phyloP scores from a whole-genome alignment of 1,284 basidiomycete genomes.

The Trametes polyzona region DNA sequence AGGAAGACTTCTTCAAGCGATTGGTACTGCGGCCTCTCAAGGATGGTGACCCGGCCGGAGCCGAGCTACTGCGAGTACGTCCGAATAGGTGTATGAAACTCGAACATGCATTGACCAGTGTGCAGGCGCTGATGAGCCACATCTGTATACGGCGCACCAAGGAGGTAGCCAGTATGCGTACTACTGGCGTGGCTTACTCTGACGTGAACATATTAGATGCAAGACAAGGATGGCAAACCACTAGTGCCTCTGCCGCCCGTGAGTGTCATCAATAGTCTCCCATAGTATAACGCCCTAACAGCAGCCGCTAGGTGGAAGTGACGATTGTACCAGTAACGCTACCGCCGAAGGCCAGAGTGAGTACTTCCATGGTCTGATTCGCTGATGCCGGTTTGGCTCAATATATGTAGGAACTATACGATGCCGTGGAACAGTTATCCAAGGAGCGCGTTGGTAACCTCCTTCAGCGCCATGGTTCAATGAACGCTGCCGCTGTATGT shows the following conservation, averaged over 20 bases:
- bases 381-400: not conserved
- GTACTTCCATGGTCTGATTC: constrained; percentile 18
- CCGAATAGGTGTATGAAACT: not conserved
- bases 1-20: constrained; percentile 80
- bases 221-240: constrained; percentile 73
- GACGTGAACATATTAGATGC: constrained; percentile 57
- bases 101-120: not conserved
- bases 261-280: constrained; percentile 18
- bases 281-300: not conserved
- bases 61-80: constrained; percentile 70
- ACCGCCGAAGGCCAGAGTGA: constrained; percentile 66
- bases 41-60: constrained; percentile 65
- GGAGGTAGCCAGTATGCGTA: constrained; percentile 50
- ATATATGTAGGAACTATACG: constrained; percentile 63
- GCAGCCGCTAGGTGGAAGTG: constrained; percentile 62
- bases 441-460: constrained; percentile 63
- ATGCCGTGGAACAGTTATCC: constrained; percentile 71
- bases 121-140: constrained; percentile 81
- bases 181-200: not conserved
- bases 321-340: constrained; percentile 74
- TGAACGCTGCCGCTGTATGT: constrained; percentile 43
- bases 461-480: constrained; percentile 46
- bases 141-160: constrained; percentile 87
- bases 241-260: constrained; percentile 81
- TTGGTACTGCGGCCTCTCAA: constrained; percentile 76